These are phyloP conservation scores for Hanseniaspora mollemarum DNA, from an alignment of 805 yeast genomes.

Conservation along the genomic window DNA sequence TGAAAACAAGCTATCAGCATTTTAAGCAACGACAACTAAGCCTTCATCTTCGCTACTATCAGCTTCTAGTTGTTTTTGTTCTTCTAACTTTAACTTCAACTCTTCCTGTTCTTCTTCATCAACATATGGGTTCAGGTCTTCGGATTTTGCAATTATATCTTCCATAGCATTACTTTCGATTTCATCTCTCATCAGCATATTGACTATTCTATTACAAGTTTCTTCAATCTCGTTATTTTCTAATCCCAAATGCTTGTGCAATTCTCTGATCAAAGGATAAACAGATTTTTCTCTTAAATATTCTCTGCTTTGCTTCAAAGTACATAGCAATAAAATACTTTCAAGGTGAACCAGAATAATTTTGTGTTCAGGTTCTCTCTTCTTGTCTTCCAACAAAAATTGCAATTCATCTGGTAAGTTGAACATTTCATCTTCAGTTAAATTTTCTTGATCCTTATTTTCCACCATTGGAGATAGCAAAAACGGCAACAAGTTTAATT, in stretches of 20 bases:
- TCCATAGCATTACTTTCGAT: slow-evolving; percentile 37
- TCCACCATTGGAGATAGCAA: slow-evolving; percentile 70
- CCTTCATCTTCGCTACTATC: slow-evolving; percentile 26
- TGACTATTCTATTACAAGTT: slow-evolving; percentile 72
- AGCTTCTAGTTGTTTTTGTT: slow-evolving; percentile 20
- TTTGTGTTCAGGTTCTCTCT: slow-evolving; percentile 58
- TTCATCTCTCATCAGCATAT: slow-evolving; percentile 88
- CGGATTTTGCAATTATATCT: slow-evolving; percentile 37
- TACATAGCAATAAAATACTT: slow-evolving; percentile 63
- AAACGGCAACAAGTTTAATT: slow-evolving; percentile 68
- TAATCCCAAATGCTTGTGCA: slow-evolving; percentile 45
- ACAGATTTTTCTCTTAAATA: slow-evolving; percentile 68
- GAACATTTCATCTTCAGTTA: slow-evolving; percentile 75
- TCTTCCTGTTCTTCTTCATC: slow-evolving; percentile 34
- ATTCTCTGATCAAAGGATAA: slow-evolving; percentile 75
- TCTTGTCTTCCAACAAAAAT: slow-evolving; percentile 60
- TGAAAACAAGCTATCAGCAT: not conserved
- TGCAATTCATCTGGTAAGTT: slow-evolving; percentile 83
- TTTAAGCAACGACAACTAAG: slow-evolving; percentile 31
- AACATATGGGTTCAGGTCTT: slow-evolving; percentile 25
- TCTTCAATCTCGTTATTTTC: slow-evolving; percentile 45
- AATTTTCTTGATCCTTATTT: slow-evolving; percentile 49
- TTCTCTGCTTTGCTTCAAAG: slow-evolving; percentile 64
- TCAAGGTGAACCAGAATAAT: slow-evolving; percentile 67
- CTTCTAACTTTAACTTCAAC: slow-evolving; percentile 19